Percentiles rank a stretch among this genome's conserved stretches.
These are phyloP conservation scores for Xenoacremonium recifei DNA, from an alignment of 2,329 filamentous ascomycete genomes.

Conservation along the genomic window DNA sequence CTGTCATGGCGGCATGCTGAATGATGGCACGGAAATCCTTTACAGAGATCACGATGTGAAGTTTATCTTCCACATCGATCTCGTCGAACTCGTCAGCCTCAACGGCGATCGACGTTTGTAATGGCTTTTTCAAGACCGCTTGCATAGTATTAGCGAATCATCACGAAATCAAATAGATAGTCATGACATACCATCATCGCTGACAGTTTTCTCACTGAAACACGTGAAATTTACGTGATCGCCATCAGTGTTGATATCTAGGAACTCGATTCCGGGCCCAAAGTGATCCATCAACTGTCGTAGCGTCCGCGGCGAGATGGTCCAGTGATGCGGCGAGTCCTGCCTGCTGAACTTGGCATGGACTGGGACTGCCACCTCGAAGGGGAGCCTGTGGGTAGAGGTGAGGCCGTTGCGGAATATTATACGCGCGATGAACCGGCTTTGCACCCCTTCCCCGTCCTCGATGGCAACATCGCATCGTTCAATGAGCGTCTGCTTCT, in stretches of 20 bases:
- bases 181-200: conserved; percentile 46
- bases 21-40: conserved; percentile 82
- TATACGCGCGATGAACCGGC: conserved; percentile 72
- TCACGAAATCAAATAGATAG: neutral
- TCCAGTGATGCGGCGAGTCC: conserved; percentile 68
- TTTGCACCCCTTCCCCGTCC: conserved; percentile 68
- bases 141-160: conserved; percentile 11
- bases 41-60: conserved; percentile 78
- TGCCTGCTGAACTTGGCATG: conserved; percentile 72
- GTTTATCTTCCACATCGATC: conserved; percentile 69
- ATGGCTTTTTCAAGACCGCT: conserved; percentile 77
- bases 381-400: conserved; percentile 74
- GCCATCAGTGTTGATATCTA: conserved; percentile 74
- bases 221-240: conserved; percentile 76
- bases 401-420: conserved; percentile 73
- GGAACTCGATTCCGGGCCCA: conserved; percentile 74
- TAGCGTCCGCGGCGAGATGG: conserved; percentile 67
- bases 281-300: conserved; percentile 79
- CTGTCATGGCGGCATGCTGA: conserved; percentile 68
- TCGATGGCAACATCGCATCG: conserved; percentile 72
- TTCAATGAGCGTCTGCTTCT: conserved; percentile 69
- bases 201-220: conserved; percentile 76
- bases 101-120: conserved; percentile 76
- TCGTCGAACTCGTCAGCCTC: conserved; percentile 75
- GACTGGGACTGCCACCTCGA: conserved; percentile 70